These are phyloP conservation scores for Tulasnella sp. DNA, from an alignment of 768 basidiomycete species.

Conservation along the genomic window DNA sequence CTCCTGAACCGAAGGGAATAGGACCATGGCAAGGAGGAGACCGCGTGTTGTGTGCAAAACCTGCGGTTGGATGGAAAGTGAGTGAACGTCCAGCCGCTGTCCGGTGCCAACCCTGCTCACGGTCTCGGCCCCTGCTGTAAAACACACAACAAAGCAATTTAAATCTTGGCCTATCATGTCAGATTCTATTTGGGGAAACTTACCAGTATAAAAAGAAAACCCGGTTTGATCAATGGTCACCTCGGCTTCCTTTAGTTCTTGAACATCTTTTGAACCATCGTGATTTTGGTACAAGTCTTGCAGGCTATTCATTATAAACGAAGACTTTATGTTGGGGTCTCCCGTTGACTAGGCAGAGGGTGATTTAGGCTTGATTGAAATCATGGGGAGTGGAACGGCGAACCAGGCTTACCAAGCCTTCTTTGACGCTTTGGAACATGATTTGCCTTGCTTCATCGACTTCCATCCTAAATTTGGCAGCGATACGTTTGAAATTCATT, in stretches of 20 bases:
- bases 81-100: background rate
- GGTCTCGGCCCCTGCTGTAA: background rate
- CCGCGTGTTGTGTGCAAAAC: slow-evolving; percentile 19
- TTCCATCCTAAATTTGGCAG: background rate
- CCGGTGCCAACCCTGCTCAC: background rate
- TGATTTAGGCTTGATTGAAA: background rate
- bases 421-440: background rate
- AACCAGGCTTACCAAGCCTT: background rate
- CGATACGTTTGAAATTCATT: background rate
- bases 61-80: background rate
- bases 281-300: background rate
- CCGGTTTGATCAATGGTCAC: background rate
- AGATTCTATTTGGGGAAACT: background rate
- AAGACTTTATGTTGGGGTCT: background rate
- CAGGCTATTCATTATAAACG: background rate
- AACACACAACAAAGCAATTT: background rate
- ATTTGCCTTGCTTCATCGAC: background rate
- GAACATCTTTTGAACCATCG: background rate
- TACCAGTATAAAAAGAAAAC: background rate
- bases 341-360: background rate
- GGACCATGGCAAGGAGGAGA: slow-evolving; percentile 26
- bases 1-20: slow-evolving; percentile 28
- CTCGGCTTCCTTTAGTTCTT: background rate
- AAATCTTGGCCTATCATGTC: background rate
- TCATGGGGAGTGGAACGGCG: background rate